Base-by-base conservation (phyloP, 2,329 filamentous ascomycete genomes). In the Rhynchosporium agropyri region DNA sequence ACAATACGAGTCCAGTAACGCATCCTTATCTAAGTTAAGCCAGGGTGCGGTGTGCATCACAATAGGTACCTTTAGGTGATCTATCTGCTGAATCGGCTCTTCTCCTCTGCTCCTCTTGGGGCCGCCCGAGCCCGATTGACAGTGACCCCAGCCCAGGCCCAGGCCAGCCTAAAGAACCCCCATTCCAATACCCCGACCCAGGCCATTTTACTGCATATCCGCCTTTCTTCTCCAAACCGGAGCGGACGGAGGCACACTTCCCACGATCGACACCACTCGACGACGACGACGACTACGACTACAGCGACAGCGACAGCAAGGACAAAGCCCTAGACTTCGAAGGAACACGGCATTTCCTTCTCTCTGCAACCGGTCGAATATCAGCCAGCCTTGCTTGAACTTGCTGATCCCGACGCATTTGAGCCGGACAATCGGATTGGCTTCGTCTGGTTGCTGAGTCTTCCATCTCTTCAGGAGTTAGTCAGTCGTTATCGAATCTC, bases 391-490 rank as follows among this genome's bases (percentile, higher is more conserved):
- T 20, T 20, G 20, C n/a, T 40, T 54, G 33, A 3, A 54, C 33
- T 54, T 33, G 33, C 50, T 40, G 49, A 38, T 15, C 49, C 49
- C 15, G 50, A 40, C 33, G 33, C 50, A 54, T 54, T 43, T 36
- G 40, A 56, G 42, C 53, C 53, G 42, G 38, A 33, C 40, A 12
- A 12, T 20, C 38, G 40, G 26, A 56, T 45, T 56, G 53, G 53
- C 26, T 54, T 54, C 50, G n/a, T 54, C 31, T 56, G 53, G 31
- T 56, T 45, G 38, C 45, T 56, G 53, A 56, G 43, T 31, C 26
- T 56, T 38, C 53, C 53, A 56, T 56, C 38, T 56, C 53, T 56
- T 56, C 53, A 38, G 53, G 31, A 56, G 40, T 33, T 38, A 56
- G 53, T 33, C 53, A 56, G 53, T 56, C 53, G 28, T 26, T 56